A percentile compares a stretch with the other conserved stretches of the same genome.
These are phyloP conservation scores for Penicillium griseofulvum DNA, from an alignment of 2,329 filamentous ascomycete species.

Conservation along the genomic window DNA sequence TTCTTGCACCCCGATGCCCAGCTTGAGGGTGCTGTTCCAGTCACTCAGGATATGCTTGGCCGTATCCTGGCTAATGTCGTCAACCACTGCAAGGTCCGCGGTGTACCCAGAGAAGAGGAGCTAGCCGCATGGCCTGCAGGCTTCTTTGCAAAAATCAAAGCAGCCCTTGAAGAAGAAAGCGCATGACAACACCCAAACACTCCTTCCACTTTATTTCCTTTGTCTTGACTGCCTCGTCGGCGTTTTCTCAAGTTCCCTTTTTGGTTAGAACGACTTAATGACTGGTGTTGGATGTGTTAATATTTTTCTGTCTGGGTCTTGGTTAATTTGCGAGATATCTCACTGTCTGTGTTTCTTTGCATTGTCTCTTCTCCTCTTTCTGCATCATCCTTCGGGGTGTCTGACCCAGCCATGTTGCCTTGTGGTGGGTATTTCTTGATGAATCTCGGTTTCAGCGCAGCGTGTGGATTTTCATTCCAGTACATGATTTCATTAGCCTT, in stretches of 20 bases:
- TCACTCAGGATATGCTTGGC: constrained; percentile 58
- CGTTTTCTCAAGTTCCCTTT: constrained; percentile 7
- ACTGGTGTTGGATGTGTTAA: constrained; percentile 24
- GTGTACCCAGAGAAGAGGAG: constrained; percentile 58
- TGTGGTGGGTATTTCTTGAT: constrained; percentile 2
- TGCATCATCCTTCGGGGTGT: constrained; percentile 3
- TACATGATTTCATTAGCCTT: constrained; percentile 18
- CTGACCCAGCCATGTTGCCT: background rate
- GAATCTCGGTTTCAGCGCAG: constrained; percentile 19
- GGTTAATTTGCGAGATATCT: constrained; percentile 18
- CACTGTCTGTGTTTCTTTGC: constrained; percentile 10
- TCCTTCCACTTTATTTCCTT: constrained; percentile 26
- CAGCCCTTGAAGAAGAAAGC: constrained; percentile 45
- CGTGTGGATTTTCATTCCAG: constrained; percentile 15
- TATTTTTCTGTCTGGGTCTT: constrained; percentile 1
- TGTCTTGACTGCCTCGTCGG: constrained; percentile 15
- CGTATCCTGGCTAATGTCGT: constrained; percentile 61
- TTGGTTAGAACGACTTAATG: constrained; percentile 29
- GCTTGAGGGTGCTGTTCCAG: constrained; percentile 47
- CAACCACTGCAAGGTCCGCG: constrained; percentile 57
- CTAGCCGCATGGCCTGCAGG: constrained; percentile 48
- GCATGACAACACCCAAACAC: constrained; percentile 23
- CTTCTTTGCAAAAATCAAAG: constrained; percentile 49
- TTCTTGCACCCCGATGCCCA: constrained; percentile 58
- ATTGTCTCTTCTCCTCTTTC: constrained; percentile 7